These are phyloP conservation scores for Limtongozyma cylindracea DNA, from an alignment of 805 yeast genomes.

Conservation along the genomic window DNA sequence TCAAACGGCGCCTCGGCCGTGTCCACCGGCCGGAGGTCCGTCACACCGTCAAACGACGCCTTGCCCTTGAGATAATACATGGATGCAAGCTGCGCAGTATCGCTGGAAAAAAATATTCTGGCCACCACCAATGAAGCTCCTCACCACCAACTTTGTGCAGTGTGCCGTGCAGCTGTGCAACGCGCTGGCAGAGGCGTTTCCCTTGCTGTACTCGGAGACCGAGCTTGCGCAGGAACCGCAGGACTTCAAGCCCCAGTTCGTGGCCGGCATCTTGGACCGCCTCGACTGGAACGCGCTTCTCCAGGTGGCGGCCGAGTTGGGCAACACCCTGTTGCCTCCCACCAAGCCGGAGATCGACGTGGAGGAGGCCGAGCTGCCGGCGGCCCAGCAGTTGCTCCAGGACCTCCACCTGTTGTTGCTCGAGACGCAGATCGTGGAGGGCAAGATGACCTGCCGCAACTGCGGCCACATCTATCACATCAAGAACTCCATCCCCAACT, in stretches of 20 bases:
- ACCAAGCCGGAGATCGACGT: slow-evolving; percentile 33
- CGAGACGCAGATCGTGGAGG: slow-evolving; percentile 73
- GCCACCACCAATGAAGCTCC: slow-evolving; percentile 77
- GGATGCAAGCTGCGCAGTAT: too few species aligned
- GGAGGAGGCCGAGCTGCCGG: slow-evolving; percentile 24
- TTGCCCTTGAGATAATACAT: slow-evolving; percentile 9
- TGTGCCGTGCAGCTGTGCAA: slow-evolving; percentile 78
- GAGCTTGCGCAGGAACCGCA: slow-evolving; percentile 52
- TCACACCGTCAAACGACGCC: slow-evolving; percentile 28
- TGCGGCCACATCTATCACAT: slow-evolving; percentile 77
- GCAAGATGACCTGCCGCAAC: slow-evolving; percentile 68
- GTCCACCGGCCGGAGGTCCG: slow-evolving; percentile 34
- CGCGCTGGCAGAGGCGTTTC: slow-evolving; percentile 51
- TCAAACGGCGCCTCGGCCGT: slow-evolving; percentile 35
- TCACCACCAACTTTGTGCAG: slow-evolving; percentile 90
- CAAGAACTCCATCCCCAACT: slow-evolving; percentile 85
- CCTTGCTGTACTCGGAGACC: slow-evolving; percentile 44
- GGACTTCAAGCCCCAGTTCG: slow-evolving; percentile 66
- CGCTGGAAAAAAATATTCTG: too few species aligned
- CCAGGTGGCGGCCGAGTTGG: slow-evolving; percentile 47
- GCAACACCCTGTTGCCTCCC: slow-evolving; percentile 16
- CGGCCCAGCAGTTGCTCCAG: slow-evolving; percentile 25
- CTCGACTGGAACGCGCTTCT: slow-evolving; percentile 76
- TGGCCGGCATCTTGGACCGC: slow-evolving; percentile 51
- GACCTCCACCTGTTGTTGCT: slow-evolving; percentile 60